Conservation (phyloP, 345 rosid genomes). For the Heritiera littoralis region DNA sequence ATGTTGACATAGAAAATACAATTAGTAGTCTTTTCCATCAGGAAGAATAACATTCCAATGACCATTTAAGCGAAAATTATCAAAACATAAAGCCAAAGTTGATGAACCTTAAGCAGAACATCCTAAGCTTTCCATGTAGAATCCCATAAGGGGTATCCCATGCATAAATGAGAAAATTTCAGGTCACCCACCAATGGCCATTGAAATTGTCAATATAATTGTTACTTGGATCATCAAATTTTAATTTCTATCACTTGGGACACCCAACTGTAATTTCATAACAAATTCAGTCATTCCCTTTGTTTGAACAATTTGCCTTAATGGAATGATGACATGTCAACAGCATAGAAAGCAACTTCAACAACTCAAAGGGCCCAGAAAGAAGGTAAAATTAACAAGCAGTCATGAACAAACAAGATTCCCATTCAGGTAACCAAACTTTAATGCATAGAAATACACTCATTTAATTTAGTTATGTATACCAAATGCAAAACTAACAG, state of each 20-base stretch:
- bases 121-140: not conserved
- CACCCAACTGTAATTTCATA: not conserved
- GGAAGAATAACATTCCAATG: not conserved
- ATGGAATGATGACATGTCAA: not conserved
- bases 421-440: not conserved
- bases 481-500: not conserved
- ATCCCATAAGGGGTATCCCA: not conserved
- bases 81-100: not conserved
- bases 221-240: not conserved
- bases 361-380: not conserved
- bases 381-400: too few species aligned
- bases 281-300: not conserved
- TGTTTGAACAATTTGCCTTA: not conserved
- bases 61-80: not conserved
- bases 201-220: not conserved
- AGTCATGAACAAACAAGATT: not conserved
- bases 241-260: not conserved
- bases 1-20: not conserved
- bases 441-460: not conserved
- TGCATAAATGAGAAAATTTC: not conserved
- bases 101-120: constrained; percentile 1
- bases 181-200: not conserved
- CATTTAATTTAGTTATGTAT: not conserved
- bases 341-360: not conserved
- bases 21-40: not conserved